Percentiles rank a stretch among this genome's conserved stretches.
Evolutionary conservation across 768 basidiomycete species (phyloP).

Genomic region (Lactarius sanguifluus): DNA sequence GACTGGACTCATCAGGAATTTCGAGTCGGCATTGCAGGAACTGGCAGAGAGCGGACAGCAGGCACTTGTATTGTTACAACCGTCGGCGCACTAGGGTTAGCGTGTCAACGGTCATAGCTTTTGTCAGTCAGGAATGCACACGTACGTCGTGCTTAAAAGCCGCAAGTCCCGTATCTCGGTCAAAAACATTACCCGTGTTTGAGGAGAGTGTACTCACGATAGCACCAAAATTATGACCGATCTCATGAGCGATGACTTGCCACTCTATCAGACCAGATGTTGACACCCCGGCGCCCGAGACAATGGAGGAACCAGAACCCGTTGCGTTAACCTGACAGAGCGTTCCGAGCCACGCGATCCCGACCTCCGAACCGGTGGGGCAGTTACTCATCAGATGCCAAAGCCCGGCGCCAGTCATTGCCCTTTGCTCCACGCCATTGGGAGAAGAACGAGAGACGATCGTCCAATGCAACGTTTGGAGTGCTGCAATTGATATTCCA

Average conservation of each 20-base stretch:
- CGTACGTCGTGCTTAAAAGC: constrained; percentile 53
- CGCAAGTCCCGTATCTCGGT: constrained; percentile 24
- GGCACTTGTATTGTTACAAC: constrained; percentile 47
- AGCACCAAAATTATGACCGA: constrained; percentile 86
- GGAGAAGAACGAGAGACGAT: constrained; percentile 75
- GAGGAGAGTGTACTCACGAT: constrained; percentile 53
- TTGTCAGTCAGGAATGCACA: constrained; percentile 27
- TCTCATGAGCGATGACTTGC: constrained; percentile 83
- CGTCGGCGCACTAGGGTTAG: constrained; percentile 54
- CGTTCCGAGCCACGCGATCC: constrained; percentile 87
- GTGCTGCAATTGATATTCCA: constrained; percentile 75
- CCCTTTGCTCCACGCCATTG: constrained; percentile 76
- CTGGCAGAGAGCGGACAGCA: constrained; percentile 71
- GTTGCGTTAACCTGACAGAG: constrained; percentile 60
- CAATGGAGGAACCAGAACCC: constrained; percentile 47
- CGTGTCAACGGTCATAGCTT: constrained; percentile 9
- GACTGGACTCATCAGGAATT: constrained; percentile 87
- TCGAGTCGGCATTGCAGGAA: constrained; percentile 61
- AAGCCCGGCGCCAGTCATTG: constrained; percentile 71
- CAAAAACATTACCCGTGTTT: constrained; percentile 25
- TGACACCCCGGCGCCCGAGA: constrained; percentile 82
- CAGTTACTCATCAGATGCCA: constrained; percentile 91
- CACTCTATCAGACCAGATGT: constrained; percentile 76
- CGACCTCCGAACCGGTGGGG: constrained; percentile 76
- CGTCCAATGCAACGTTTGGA: constrained; percentile 54